Conservation (phyloP, 2,329 filamentous ascomycete species). For the Mycosphaerella sp. region DNA sequence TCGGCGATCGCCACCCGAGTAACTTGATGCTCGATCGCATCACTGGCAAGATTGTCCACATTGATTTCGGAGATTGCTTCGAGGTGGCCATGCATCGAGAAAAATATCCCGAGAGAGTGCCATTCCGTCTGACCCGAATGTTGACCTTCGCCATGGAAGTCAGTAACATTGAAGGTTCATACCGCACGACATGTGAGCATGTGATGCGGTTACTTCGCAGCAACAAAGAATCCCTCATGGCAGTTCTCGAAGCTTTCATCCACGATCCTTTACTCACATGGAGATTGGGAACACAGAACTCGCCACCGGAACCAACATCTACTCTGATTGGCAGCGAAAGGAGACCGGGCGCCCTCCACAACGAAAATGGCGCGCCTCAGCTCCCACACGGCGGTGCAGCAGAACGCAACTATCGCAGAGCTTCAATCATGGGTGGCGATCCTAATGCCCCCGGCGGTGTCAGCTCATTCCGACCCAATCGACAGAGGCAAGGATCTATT, state of each 20-base stretch:
- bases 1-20: slow-evolving; percentile 94
- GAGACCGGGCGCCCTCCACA: slow-evolving; percentile 52
- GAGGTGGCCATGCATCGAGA: slow-evolving; percentile 99
- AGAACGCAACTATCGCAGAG: slow-evolving; percentile 23
- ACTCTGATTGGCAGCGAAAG: slow-evolving; percentile 51
- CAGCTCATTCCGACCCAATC: not conserved
- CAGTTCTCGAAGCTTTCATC: slow-evolving; percentile 97
- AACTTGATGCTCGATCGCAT: slow-evolving; percentile 96
- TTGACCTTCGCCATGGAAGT: slow-evolving; percentile 99
- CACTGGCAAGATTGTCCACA: slow-evolving; percentile 95
- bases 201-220: slow-evolving; percentile 95
- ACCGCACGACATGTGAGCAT: slow-evolving; percentile 95
- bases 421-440: slow-evolving; percentile 30
- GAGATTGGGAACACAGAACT: slow-evolving; percentile 65
- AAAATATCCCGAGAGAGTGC: slow-evolving; percentile 95
- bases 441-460: slow-evolving; percentile 20
- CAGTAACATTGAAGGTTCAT: slow-evolving; percentile 98
- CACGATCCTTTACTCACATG: slow-evolving; percentile 98
- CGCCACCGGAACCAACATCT: slow-evolving; percentile 52
- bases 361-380: slow-evolving; percentile 29
- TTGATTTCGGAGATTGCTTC: slow-evolving; percentile 99
- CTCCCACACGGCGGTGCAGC: not conserved
- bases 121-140: slow-evolving; percentile 97
- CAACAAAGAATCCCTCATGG: slow-evolving; percentile 98
- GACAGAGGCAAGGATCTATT: slow-evolving; percentile 15